Conservation (phyloP, 1,284 basidiomycete species). For the Malassezia brasiliensis region DNA sequence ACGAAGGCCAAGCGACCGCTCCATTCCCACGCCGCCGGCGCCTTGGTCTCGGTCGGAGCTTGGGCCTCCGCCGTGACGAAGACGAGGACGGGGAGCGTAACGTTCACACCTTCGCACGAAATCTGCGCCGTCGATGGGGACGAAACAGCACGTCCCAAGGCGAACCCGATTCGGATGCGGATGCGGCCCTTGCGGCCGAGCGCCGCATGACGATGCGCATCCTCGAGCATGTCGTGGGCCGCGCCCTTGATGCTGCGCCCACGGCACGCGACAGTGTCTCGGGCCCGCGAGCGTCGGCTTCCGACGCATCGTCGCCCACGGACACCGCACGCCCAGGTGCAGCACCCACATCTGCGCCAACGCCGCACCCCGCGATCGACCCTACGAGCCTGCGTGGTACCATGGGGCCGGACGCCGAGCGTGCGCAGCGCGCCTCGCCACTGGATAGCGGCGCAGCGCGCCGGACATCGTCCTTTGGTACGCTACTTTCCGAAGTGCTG, state of each 20-base stretch:
- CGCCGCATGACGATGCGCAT: neutral
- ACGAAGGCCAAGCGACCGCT: neutral
- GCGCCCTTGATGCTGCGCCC: neutral
- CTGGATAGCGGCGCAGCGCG: neutral
- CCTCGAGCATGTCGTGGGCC: conserved; percentile 9
- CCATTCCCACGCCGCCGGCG: conserved; percentile 2
- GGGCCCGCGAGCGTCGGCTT: no score
- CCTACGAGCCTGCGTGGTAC: conserved; percentile 3
- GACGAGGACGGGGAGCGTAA: neutral
- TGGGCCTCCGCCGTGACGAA: neutral
- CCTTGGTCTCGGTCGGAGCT: neutral
- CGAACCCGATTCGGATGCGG: no score
- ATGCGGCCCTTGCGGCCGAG: neutral
- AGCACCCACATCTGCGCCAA: neutral
- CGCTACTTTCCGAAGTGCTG: conserved; percentile 13
- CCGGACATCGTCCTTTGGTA: conserved; percentile 7
- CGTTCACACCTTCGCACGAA: neutral
- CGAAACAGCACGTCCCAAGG: neutral
- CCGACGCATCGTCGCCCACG: no score
- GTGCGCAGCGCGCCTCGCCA: neutral
- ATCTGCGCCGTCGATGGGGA: neutral
- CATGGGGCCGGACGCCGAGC: neutral
- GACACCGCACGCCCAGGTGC: no score
- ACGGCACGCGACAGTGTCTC: no score
- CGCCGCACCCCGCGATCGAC: conserved; percentile 5